Evolutionary conservation across 75 land plant species (phyloP).

Genomic region (Pinus taeda): DNA sequence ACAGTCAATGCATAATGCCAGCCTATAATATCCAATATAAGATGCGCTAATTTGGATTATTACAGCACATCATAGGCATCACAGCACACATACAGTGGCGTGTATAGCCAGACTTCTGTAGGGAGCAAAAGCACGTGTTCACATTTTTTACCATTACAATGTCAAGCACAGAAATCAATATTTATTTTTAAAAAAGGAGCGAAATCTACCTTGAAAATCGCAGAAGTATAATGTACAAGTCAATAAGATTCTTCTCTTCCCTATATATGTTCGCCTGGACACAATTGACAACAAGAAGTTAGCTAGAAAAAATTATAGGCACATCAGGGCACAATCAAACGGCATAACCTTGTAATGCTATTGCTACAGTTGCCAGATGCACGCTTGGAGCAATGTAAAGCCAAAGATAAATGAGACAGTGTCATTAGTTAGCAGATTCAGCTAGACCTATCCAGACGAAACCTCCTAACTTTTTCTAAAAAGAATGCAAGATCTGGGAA

Average conservation of each 20-base stretch:
- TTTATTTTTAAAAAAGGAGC: background rate
- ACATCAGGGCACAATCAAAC: background rate
- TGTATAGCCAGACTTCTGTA: background rate
- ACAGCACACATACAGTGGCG: background rate
- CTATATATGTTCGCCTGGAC: constrained; percentile 87
- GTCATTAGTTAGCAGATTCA: background rate
- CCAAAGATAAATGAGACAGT: background rate
- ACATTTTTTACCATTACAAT: too few species aligned
- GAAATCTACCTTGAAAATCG: constrained; percentile 78
- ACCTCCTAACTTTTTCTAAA: too few species aligned
- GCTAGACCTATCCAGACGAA: too few species aligned
- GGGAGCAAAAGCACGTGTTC: background rate
- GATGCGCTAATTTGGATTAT: background rate
- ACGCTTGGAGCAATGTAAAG: background rate
- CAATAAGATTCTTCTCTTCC: constrained; percentile 75
- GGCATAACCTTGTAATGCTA: background rate
- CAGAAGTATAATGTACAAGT: constrained; percentile 84
- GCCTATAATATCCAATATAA: background rate
- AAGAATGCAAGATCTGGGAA: too few species aligned
- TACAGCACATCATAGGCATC: background rate
- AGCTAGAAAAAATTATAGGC: constrained; percentile 4
- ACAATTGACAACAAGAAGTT: background rate
- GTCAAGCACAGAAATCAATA: background rate
- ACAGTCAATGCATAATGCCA: background rate
- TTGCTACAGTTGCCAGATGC: background rate